phyloP scores from a whole-genome alignment of 805 yeast species.

The Suhomyces pyralidae region DNA sequence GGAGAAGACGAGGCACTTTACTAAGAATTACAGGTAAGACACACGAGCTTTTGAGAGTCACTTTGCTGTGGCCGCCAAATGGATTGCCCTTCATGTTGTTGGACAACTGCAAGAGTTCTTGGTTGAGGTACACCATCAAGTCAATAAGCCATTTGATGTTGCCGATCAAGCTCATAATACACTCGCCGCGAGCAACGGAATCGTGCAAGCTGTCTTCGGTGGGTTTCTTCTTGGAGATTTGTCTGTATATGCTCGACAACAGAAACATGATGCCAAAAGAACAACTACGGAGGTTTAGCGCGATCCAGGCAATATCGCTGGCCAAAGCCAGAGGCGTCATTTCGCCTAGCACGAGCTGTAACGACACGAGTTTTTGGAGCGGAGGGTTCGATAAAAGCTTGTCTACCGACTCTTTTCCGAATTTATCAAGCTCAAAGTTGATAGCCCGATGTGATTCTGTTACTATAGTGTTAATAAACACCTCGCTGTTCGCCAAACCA shows the following conservation, averaged over 20 bases:
- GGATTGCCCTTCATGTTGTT: conserved; percentile 15
- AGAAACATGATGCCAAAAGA: conserved; percentile 68
- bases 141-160: conserved; percentile 85
- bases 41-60: conserved; percentile 36
- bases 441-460: conserved; percentile 74
- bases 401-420: conserved; percentile 71
- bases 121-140: conserved; percentile 65
- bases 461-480: conserved; percentile 42
- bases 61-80: conserved; percentile 14
- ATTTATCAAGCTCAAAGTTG: conserved; percentile 62
- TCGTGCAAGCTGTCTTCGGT: conserved; percentile 51
- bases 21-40: conserved; percentile 60
- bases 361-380: conserved; percentile 64
- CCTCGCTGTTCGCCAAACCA: conserved; percentile 9
- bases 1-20: conserved; percentile 66
- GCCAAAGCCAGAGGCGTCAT: conserved; percentile 26
- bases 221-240: conserved; percentile 59
- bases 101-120: conserved; percentile 59
- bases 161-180: conserved; percentile 64
- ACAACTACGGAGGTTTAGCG: conserved; percentile 65
- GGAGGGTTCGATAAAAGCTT: conserved; percentile 74
- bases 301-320: conserved; percentile 56
- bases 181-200: conserved; percentile 58
- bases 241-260: conserved; percentile 58
- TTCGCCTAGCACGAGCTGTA: conserved; percentile 66